Conservation (phyloP, 1,139 yeast genomes). For the Petasospora rhodanensis region DNA sequence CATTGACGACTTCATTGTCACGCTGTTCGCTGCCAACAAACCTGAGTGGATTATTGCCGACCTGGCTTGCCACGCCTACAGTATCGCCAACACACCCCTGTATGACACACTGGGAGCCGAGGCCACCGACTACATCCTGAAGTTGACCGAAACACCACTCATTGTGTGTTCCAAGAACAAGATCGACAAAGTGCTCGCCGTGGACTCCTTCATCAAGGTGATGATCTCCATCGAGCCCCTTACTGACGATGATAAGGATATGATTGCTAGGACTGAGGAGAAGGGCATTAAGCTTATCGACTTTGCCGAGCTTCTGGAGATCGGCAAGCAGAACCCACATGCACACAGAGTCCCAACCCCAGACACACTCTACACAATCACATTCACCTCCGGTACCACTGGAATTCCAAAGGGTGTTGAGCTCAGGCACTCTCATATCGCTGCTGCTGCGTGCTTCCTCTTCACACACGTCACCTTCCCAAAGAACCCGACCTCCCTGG, state of each 20-base stretch:
- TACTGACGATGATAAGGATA: constrained; percentile 13
- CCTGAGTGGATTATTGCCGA: constrained; percentile 32
- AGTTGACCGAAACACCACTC: constrained; percentile 37
- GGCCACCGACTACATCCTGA: constrained; percentile 36
- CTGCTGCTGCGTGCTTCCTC: constrained; percentile 34
- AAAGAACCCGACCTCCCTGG: constrained; percentile 23
- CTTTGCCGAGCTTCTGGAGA: constrained; percentile 27
- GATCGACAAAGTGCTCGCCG: constrained; percentile 25
- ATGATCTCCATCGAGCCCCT: constrained; percentile 26
- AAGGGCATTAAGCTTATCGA: constrained; percentile 21
- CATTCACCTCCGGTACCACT: constrained; percentile 56
- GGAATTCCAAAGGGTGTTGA: constrained; percentile 55
- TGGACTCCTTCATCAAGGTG: constrained; percentile 22
- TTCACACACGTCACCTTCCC: constrained; percentile 25
- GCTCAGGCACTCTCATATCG: constrained; percentile 40
- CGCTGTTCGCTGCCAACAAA: constrained; percentile 27
- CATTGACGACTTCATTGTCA: constrained; percentile 19
- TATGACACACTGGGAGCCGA: constrained; percentile 41
- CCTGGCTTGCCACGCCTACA: constrained; percentile 36
- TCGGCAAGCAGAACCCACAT: constrained; percentile 35
- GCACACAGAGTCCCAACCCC: constrained; percentile 40
- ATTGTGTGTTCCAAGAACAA: constrained; percentile 36
- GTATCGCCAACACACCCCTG: constrained; percentile 38
- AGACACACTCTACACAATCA: constrained; percentile 42
- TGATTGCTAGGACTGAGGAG: constrained; percentile 15